phyloP scores from a whole-genome alignment of 176 grass and related monocot genomes.

The Puccinellia tenuiflora region DNA sequence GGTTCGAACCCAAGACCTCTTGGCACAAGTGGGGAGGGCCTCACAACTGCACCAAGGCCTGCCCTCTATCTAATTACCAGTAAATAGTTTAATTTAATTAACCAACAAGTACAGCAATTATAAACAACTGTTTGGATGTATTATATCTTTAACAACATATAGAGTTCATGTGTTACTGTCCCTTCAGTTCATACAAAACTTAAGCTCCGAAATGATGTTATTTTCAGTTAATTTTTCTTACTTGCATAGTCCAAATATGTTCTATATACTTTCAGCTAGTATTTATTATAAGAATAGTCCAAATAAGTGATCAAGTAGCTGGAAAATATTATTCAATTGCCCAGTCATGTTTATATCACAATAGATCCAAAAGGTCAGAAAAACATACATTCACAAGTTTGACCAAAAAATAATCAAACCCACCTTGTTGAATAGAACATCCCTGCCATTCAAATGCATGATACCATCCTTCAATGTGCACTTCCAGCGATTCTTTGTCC shows the following conservation, averaged over 20 bases:
- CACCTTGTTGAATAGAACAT: slow-evolving; percentile 86
- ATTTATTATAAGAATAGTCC: background rate
- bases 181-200: background rate
- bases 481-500: slow-evolving; percentile 85
- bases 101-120: background rate
- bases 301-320: background rate
- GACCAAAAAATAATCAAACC: background rate
- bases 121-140: background rate
- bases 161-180: background rate
- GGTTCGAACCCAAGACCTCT: too few relatives aligned
- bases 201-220: background rate
- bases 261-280: background rate
- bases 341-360: background rate
- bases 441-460: slow-evolving; percentile 72
- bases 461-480: slow-evolving; percentile 81
- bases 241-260: background rate
- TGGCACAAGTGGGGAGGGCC: too few relatives aligned
- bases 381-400: background rate
- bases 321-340: background rate
- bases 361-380: background rate
- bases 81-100: background rate
- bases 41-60: too few relatives aligned
- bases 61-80: background rate
- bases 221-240: background rate
- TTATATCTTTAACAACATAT: background rate